These are phyloP conservation scores for Saprolegnia diclina DNA, from an alignment of 352 stramenopile genomes.

Conservation along the genomic window DNA sequence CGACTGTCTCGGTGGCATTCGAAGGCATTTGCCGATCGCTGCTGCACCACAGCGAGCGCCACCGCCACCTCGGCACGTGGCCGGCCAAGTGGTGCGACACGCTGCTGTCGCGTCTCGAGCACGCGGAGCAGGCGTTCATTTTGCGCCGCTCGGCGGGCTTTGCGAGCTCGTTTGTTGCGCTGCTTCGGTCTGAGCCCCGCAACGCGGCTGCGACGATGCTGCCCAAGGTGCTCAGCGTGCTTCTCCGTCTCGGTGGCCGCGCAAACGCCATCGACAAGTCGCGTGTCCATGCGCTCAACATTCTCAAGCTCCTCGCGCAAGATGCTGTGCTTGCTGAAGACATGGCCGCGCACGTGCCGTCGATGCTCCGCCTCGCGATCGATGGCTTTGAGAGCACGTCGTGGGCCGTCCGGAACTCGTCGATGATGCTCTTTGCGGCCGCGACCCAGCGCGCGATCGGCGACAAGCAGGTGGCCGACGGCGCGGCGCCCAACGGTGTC, in stretches of 20 bases:
- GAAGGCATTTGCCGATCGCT: slow-evolving; percentile 81
- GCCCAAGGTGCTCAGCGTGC: slow-evolving; percentile 58
- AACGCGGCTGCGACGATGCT: slow-evolving; percentile 73
- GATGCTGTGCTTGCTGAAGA: slow-evolving; percentile 83
- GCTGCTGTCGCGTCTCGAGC: slow-evolving; percentile 66
- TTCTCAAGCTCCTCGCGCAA: slow-evolving; percentile 86
- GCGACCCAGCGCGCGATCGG: slow-evolving; percentile 70
- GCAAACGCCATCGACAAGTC: slow-evolving; percentile 39
- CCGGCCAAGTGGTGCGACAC: slow-evolving; percentile 70
- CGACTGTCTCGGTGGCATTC: slow-evolving; percentile 75
- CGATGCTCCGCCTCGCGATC: slow-evolving; percentile 79
- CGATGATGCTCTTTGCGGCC: slow-evolving; percentile 89
- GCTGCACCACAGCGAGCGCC: slow-evolving; percentile 53
- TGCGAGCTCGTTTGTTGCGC: slow-evolving; percentile 82
- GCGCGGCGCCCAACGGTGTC: slow-evolving; percentile 53
- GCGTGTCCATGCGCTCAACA: slow-evolving; percentile 83
- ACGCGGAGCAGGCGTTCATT: slow-evolving; percentile 81
- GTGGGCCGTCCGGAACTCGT: slow-evolving; percentile 87
- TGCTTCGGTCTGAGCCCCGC: slow-evolving; percentile 79
- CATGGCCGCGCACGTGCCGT: slow-evolving; percentile 70
- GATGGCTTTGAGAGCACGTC: slow-evolving; percentile 77
- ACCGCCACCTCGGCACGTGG: slow-evolving; percentile 43
- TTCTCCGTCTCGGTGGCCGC: slow-evolving; percentile 66
- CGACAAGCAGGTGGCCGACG: slow-evolving; percentile 79
- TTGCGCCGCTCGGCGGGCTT: slow-evolving; percentile 83